phyloP scores from a whole-genome alignment of 202 grass and related monocot genomes.

The Digitaria exilis region DNA sequence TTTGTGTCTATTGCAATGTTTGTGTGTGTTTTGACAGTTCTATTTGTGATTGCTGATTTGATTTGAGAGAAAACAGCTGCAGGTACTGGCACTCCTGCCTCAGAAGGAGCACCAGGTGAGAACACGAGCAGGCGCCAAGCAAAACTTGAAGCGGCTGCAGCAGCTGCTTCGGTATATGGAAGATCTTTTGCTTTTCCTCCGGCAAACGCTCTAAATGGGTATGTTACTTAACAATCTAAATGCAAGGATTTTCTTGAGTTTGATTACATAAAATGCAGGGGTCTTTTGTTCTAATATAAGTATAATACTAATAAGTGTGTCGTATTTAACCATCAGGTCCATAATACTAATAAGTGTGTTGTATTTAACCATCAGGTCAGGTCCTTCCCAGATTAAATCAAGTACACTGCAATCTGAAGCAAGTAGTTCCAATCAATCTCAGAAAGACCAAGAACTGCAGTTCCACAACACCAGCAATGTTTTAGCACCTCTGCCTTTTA shows the following conservation, averaged over 20 bases:
- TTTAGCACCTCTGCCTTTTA: conserved; percentile 41
- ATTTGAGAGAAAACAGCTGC: conserved; percentile 31
- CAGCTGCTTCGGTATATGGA: conserved; percentile 79
- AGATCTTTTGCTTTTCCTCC: conserved; percentile 75
- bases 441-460: conserved; percentile 13
- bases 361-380: conserved; percentile 62
- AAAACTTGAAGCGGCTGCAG: conserved; percentile 66
- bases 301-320: not conserved
- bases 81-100: conserved; percentile 38
- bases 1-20: not conserved
- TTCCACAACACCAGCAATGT: not conserved
- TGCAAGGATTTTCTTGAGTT: conserved; percentile 4
- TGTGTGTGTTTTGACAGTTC: conserved; percentile 26
- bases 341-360: too few relatives aligned
- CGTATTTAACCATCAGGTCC: conserved; percentile 23
- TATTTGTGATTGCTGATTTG: conserved; percentile 24
- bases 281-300: not conserved
- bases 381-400: conserved; percentile 40
- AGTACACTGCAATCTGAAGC: conserved; percentile 47
- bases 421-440: conserved; percentile 46
- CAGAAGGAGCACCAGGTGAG: conserved; percentile 44
- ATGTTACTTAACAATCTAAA: conserved; percentile 25
- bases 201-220: conserved; percentile 49
- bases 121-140: conserved; percentile 55
- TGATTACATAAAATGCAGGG: not conserved